A percentile compares a stretch with the other conserved stretches of the same genome.
Conservation (phyloP, 2,329 filamentous ascomycete genomes). For the Colletotrichum gigasporum region DNA sequence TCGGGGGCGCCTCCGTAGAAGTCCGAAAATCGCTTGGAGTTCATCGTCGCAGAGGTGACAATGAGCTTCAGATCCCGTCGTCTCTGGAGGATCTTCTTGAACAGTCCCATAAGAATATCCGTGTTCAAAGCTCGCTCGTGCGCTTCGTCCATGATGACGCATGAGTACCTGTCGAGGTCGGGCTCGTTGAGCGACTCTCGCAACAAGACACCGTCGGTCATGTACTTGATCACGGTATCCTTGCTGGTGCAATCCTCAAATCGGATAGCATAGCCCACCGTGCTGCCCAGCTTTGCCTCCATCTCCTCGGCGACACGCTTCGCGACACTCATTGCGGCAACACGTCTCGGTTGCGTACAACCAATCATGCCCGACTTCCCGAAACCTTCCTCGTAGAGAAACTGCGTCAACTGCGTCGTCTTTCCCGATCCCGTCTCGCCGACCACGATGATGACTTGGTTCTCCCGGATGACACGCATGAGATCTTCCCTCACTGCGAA, state of each 20-base stretch:
- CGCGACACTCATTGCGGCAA: conserved; percentile 98
- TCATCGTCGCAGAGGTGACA: conserved; percentile 98
- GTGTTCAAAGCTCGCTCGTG: conserved; percentile 97
- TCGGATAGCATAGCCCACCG: conserved; percentile 95
- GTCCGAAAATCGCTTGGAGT: conserved; percentile 92
- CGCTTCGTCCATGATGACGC: conserved; percentile 99
- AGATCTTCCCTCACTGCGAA: conserved; percentile 97
- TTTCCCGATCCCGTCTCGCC: conserved; percentile 98
- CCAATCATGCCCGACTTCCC: conserved; percentile 89
- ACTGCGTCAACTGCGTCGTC: conserved; percentile 96
- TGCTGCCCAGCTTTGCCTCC: conserved; percentile 87
- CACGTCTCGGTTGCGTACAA: conserved; percentile 94
- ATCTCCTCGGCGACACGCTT: conserved; percentile 99
- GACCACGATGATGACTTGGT: conserved; percentile 96
- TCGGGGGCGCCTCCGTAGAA: conserved; percentile 97
- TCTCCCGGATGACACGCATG: conserved; percentile 90
- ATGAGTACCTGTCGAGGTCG: conserved; percentile 95
- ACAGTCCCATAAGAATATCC: conserved; percentile 94
- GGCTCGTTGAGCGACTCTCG: conserved; percentile 92
- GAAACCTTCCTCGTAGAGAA: conserved; percentile 95
- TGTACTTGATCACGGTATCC: conserved; percentile 97
- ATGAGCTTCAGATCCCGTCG: conserved; percentile 94
- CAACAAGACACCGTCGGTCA: conserved; percentile 96
- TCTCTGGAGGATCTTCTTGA: conserved; percentile 94
- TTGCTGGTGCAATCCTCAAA: conserved; percentile 98